Evolutionary conservation across 768 basidiomycete species (phyloP), one percentile per base, ranked within the genome.

Genomic region (Trametes coccinea): DNA sequence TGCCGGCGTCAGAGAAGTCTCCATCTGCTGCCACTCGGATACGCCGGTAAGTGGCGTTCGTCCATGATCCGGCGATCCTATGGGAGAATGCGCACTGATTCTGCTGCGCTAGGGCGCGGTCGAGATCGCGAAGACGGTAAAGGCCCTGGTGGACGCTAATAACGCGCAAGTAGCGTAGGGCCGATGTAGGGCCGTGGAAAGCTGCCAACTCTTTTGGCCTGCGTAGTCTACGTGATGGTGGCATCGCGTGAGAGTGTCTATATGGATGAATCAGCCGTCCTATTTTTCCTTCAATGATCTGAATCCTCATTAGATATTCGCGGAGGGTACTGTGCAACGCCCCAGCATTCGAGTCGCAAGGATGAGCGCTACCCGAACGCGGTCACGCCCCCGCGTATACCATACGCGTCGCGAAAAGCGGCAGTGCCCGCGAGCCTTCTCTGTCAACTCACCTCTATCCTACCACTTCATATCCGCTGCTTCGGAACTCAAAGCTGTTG

Each of bases 1-100:
- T 5, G 69, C 73, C 4, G 75, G 77, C 51, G 67, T 86, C 8
- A 57, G 65, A 0, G 81, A 84, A 53, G 82, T 87, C 0, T 81
- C 86, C 4, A 86, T 88, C 22, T 88, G 85, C 56, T 83, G 83
- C 60, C 86, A 87, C 68, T 87, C 84, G 0, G 85, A 87, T 58
- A 86, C 84, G 0, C 84, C 86, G 1, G 83, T 86, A 41, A 59
- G 47, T 49, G 53, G 47, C 22, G 3, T 13, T 47, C 52, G 30
- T 39, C 34, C 34, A 65, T 22, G 22, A 22, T 22, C 22, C 22
- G 22, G 22, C 22, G 22, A 22, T 22, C 22, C 22, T 52, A 64
- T 30, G 33, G 39, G 16, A 30, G 48, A 27, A 27, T 22, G 5
- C 9, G 29, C 40, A n/a, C 14, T 31, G 16, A 22, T 3, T 9